These are phyloP conservation scores for Drosera capensis DNA, from an alignment of 148 eudicot genomes.

Conservation along the genomic window DNA sequence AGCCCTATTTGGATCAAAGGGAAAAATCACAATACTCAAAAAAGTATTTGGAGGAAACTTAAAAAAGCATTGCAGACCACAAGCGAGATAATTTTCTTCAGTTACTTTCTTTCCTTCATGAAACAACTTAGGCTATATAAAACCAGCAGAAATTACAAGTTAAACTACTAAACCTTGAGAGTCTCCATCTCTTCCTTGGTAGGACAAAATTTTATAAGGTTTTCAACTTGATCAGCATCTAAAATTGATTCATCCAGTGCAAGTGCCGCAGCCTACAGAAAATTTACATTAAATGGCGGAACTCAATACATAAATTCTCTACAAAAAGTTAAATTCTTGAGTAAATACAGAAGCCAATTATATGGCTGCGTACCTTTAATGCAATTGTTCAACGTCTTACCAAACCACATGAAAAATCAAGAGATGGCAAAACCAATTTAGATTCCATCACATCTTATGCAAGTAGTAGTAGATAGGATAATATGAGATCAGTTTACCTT, in stretches of 20 bases:
- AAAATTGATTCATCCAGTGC: conserved; percentile 85
- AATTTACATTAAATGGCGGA: neutral
- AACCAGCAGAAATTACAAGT: neutral
- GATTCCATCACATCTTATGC: neutral
- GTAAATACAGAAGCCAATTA: too few species aligned
- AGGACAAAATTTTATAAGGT: conserved; percentile 92
- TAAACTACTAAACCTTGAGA: conserved; percentile 42
- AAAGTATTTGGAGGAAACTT: conserved; percentile 1
- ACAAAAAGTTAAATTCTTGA: too few species aligned
- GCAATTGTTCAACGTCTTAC: neutral
- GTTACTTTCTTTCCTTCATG: neutral
- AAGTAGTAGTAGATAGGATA: too few species aligned
- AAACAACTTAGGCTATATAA: neutral
- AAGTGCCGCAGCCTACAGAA: conserved; percentile 69
- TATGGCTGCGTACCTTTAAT: too few species aligned
- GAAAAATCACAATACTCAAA: conserved; percentile 4
- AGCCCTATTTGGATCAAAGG: conserved; percentile 26
- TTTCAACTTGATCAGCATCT: conserved; percentile 98
- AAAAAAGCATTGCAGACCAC: neutral
- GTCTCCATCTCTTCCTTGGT: conserved; percentile 97
- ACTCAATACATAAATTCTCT: too few species aligned
- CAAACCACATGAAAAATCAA: neutral
- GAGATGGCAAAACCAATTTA: neutral
- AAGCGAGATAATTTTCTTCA: neutral
- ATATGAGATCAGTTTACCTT: too few species aligned